Base-by-base conservation (phyloP, 768 basidiomycete genomes). In the Pleurotus giganteus region DNA sequence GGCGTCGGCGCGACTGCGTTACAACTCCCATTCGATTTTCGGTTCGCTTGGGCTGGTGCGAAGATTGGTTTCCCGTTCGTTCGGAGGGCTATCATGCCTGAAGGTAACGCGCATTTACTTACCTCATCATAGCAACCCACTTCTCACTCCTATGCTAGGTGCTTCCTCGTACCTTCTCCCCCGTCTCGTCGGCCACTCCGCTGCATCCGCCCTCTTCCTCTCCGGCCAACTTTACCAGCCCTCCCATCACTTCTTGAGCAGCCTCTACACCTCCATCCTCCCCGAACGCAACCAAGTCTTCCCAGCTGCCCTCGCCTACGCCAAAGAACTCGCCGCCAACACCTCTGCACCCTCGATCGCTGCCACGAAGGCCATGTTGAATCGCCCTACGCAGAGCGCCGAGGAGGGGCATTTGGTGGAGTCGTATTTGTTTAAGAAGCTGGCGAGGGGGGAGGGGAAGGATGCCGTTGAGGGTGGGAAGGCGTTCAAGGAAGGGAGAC, bases 391-490 rank as follows among this genome's bases (percentile, higher is more conserved):
- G 7, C 68, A 75, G 53, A 76, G 70, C 5, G 66, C 74, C 34
- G 82, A 85, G 62, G 80, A 80, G 60, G 81, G 79, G 53, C 81
- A 84, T 54, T 58, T 83, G 2, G 60, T 77, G 15, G 82, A 84
- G 57, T 83, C 83, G 8, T 66, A 75, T 13, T 76, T 71, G 4
- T 75, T 84, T 21, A 66, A 72, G 23, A 60, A 76, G 21, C 58
- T 78, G 0, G 37, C 34, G n/a, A 15, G 23, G 13, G 78, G 65
- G 0, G 62, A 57, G 17, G 68, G 71, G 4, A 59, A 58, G 7
- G 83, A 83, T 57, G 77, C 72, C 0, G 64, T 62, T 12, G 82
- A 83, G 56, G 82, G 82, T 3, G 72, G 72, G 5, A 58, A 57
- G 6, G 70, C 82, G 0, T 85, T 84, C 67, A 76, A 65, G 55